Evolutionary conservation across 257 asterid species (phyloP).

Genomic region (Jasminum sambac): DNA sequence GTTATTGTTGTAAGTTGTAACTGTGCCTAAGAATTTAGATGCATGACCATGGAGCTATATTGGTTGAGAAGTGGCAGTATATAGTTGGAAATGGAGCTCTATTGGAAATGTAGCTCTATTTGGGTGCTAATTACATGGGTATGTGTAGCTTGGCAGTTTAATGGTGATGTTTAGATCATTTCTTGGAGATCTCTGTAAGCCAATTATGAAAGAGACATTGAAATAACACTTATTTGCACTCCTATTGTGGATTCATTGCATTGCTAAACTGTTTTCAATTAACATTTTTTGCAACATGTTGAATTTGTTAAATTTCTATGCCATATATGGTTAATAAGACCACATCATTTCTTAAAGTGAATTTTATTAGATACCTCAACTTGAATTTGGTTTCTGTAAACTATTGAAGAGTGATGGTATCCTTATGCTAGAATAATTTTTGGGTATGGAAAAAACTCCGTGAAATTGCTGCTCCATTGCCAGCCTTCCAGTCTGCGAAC

Average conservation of each 20-base stretch:
- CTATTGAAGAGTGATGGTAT: not conserved
- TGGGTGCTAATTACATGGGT: not conserved
- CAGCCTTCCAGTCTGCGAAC: not conserved
- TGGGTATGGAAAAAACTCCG: not conserved
- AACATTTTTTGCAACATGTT: not conserved
- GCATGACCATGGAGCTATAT: constrained; percentile 2
- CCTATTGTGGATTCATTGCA: not conserved
- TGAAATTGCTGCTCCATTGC: not conserved
- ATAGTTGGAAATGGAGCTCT: not conserved
- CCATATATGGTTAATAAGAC: not conserved
- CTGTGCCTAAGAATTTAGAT: not conserved
- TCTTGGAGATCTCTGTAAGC: not conserved
- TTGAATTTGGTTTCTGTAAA: not conserved
- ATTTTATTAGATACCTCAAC: not conserved
- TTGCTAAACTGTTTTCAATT: not conserved
- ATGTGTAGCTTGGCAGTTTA: not conserved
- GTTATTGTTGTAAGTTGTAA: not conserved
- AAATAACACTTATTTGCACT: not conserved
- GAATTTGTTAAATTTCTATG: not conserved
- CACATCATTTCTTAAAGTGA: not conserved
- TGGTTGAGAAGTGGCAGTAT: not conserved
- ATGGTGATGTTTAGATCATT: not conserved
- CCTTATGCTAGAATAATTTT: not conserved
- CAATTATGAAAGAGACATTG: not conserved
- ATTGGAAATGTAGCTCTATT: too few species aligned